Base-by-base conservation (phyloP, 345 rosid genomes). In the Noccaea bulbosa region DNA sequence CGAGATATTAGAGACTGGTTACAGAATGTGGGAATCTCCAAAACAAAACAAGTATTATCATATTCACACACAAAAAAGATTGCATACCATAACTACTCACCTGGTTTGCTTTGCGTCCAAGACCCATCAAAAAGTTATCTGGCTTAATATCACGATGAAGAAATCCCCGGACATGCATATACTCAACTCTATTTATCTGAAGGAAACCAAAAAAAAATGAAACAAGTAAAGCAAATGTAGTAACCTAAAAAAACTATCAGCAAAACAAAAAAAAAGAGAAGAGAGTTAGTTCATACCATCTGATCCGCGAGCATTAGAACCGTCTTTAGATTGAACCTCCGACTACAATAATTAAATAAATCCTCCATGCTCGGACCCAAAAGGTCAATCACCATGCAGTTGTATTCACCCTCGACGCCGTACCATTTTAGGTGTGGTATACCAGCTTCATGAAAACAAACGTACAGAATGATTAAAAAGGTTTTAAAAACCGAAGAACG, bases 131-230 rank as follows among this genome's bases (percentile, higher is more conserved):
- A 71, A 94, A 94, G 83, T 91, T 94, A 76, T 89, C 99, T 59
- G 99, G 99, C 81, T 94, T 94, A 58, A 94, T 88, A 81, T 91
- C 98, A 75, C 99, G 98, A 59, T 94, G 99, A 73, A 94, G 90
- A 80, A 94, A 91, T 52, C 96, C 95, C 56, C 90, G 92, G 24
- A 91, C 83, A 75, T 94, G 99, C 96, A 95, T 92, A 71, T 81
- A 95, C 83, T 92, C 98, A 62, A 95, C 91, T 73, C 99, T 86
- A 64, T 88, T 88, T 71, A 94, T 81, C 89, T 85, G 72, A 50
- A 71, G 50, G 22, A 39, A 43, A 67, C 20, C 39, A 62, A 35
- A 20, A 20, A 20, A 20, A 6, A 48, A 11, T 3, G 30, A 2
- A 49, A 65, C 7, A 74, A 71, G 15, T 54, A 53, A 22, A 52